A percentile compares a stretch with the other conserved stretches of the same genome.
These are phyloP conservation scores for Hericium erinaceus DNA, from an alignment of 768 basidiomycete genomes.

Conservation along the genomic window DNA sequence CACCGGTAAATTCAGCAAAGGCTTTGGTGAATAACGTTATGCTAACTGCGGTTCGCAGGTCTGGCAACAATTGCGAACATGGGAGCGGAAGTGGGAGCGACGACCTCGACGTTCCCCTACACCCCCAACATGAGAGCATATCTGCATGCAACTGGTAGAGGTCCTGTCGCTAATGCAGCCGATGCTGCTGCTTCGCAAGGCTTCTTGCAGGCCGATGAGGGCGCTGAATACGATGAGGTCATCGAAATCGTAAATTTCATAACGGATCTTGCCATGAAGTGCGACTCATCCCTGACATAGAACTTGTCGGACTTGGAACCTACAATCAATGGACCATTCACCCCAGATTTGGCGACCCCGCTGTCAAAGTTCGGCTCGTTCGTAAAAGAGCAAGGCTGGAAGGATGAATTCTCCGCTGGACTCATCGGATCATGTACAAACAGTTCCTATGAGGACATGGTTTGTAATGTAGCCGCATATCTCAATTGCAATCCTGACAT, in stretches of 20 bases:
- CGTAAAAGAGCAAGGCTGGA: slow-evolving; percentile 83
- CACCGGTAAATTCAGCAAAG: slow-evolving; percentile 48
- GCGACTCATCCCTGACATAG: slow-evolving; percentile 28
- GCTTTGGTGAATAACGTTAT: not conserved
- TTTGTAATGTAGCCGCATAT: slow-evolving; percentile 20
- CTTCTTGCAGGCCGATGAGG: slow-evolving; percentile 76
- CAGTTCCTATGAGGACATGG: slow-evolving; percentile 96
- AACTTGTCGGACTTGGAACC: slow-evolving; percentile 86
- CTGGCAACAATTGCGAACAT: slow-evolving; percentile 96
- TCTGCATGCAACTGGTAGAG: slow-evolving; percentile 82
- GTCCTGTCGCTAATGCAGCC: slow-evolving; percentile 77
- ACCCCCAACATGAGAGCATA: slow-evolving; percentile 84
- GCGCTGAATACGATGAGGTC: slow-evolving; percentile 88
- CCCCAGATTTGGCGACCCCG: slow-evolving; percentile 92
- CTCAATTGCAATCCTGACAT: not conserved
- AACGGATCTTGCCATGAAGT: not conserved
- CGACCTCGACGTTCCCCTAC: slow-evolving; percentile 97
- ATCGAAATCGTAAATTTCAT: slow-evolving; percentile 71
- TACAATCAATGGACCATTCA: slow-evolving; percentile 94
- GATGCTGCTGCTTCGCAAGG: slow-evolving; percentile 72
- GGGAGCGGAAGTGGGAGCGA: slow-evolving; percentile 99
- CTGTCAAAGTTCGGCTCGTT: slow-evolving; percentile 80
- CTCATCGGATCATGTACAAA: slow-evolving; percentile 99
- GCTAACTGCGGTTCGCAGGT: slow-evolving; percentile 30
- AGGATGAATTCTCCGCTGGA: slow-evolving; percentile 82